Base-by-base conservation (phyloP, 768 basidiomycete species). In the Jaapia argillacea region DNA sequence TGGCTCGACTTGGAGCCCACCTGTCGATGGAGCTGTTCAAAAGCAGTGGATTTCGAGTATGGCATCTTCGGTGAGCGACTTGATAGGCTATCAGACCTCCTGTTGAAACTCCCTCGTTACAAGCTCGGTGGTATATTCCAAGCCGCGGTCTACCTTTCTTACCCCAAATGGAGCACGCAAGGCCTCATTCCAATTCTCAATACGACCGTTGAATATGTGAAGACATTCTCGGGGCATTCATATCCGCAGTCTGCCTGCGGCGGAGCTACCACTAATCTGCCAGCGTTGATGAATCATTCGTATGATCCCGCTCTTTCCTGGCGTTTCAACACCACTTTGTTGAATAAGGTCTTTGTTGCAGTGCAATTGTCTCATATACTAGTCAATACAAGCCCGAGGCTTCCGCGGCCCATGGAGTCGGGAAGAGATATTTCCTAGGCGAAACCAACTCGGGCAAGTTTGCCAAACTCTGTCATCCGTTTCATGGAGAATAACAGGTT, bases 391-490 rank as follows among this genome's bases (percentile, higher is more conserved):
- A 51, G 37, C 42, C 57, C 0, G 65, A 65, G 48, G 65, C 63
- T 2, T 42, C 58, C 22, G 57, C 61, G 13, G 61, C 60, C 2
- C 59, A 59, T 45, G 52, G 45, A 3, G 56, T 53, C 3, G 58
- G 62, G 2, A 63, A 65, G 51, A 51, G 48, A 24, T 61, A 64
- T 48, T 63, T 66, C 49, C 49, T 68, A 4, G 64, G 63, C 10
- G 66, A 68, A 48, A 68, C 66, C 4, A 68, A 68, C 47, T 68
- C 66, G 14, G 64, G 64, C 61, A 48, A 10, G n/a, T n/a, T n/a
- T n/a, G n/a, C n/a, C n/a, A n/a, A n/a, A n/a, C n/a, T n/a, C n/a
- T n/a, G n/a, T n/a, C n/a, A n/a, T n/a, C n/a, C n/a, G n/a, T n/a
- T n/a, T n/a, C n/a, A n/a, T n/a, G n/a, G n/a, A n/a, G n/a, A n/a